Evolutionary conservation across 148 eudicot species (phyloP).

Genomic region (Rhododendron simsii): DNA sequence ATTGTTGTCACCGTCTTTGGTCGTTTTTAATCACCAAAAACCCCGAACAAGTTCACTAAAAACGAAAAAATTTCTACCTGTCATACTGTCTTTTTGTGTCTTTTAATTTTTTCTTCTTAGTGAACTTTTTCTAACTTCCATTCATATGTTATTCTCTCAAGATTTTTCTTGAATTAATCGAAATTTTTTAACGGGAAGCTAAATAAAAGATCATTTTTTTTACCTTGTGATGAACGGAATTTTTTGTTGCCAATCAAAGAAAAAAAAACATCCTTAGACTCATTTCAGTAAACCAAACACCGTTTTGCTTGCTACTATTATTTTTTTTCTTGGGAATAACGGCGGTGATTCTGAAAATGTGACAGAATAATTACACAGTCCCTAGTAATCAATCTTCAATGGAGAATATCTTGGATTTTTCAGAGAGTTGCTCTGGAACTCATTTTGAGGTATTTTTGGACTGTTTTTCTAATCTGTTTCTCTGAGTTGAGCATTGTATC

Average conservation of each 20-base stretch:
- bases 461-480: background rate
- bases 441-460: conserved; percentile 11
- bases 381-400: conserved; percentile 22
- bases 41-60: no score
- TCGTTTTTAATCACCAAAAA: no score
- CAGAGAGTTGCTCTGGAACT: conserved; percentile 44
- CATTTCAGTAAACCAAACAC: background rate
- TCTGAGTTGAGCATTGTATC: background rate
- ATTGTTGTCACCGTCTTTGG: no score
- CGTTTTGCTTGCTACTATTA: background rate
- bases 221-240: no score
- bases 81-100: no score
- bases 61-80: no score
- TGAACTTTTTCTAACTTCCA: background rate
- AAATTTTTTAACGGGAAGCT: background rate
- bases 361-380: conserved; percentile 25
- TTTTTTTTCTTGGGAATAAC: background rate
- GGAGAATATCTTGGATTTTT: conserved; percentile 34
- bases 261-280: background rate
- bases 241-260: background rate
- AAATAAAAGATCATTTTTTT: background rate
- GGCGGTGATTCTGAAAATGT: background rate
- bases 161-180: background rate
- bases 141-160: background rate
- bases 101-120: background rate